Conservation (phyloP, 495 filamentous ascomycete genomes). For the Hyaloscypha finlandica region DNA sequence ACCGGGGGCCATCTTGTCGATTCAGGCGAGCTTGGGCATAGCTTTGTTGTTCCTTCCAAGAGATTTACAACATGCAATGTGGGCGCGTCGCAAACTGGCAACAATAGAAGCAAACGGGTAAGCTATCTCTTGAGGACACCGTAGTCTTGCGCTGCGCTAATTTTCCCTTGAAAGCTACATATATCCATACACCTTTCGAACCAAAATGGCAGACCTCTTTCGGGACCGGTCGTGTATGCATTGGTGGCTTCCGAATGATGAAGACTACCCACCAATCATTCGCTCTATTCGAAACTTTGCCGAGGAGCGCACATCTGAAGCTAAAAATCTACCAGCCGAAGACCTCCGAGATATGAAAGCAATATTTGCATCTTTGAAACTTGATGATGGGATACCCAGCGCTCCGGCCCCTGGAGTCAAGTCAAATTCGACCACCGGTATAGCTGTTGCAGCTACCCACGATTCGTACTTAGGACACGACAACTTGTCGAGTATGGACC, state of each 20-base stretch:
- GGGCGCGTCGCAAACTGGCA: conserved; percentile 79
- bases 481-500: not conserved
- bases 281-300: conserved; percentile 76
- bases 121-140: conserved; percentile 33
- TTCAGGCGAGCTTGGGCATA: conserved; percentile 77
- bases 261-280: conserved; percentile 69
- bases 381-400: conserved; percentile 26
- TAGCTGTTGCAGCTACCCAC: conserved; percentile 6
- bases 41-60: conserved; percentile 76
- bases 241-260: conserved; percentile 89
- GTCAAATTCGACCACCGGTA: not conserved
- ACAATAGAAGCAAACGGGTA: conserved; percentile 81
- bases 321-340: conserved; percentile 62
- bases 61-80: conserved; percentile 73
- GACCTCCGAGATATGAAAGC: conserved; percentile 75
- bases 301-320: conserved; percentile 65
- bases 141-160: not conserved
- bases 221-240: conserved; percentile 63
- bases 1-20: conserved; percentile 65
- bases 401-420: not conserved
- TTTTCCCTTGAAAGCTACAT: conserved; percentile 64
- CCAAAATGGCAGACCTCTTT: conserved; percentile 72
- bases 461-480: not conserved
- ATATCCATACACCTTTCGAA: conserved; percentile 72
- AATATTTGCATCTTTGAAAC: conserved; percentile 52